Evolutionary conservation across 1,284 basidiomycete species (phyloP), one percentile per base, ranked within the genome.

Genomic region (Trametes pubescens): DNA sequence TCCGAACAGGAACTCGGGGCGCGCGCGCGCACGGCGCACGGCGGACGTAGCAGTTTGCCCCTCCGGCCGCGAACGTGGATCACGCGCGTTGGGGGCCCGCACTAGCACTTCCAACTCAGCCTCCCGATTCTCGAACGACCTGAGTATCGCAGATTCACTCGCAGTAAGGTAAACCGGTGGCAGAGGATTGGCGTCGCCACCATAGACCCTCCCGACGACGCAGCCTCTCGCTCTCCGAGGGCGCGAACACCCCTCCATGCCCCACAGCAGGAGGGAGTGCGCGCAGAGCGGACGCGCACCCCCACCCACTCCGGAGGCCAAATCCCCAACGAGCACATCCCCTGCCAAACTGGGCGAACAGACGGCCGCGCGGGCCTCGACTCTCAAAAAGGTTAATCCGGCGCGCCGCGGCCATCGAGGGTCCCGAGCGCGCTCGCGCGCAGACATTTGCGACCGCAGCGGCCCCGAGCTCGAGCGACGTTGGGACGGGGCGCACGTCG

Each of bases 361-460:
- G 8, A 8, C 29, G 29, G 29, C 29, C 4, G 29, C 29, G 29
- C 29, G 29, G 29, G 29, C 29, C 29, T 32, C 29, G 29, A 3
- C 29, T 32, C 29, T 32, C 29, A 32, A 8, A 32, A 14, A 37
- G 21, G 51, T 52, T 37, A 37, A 38, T 38, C 51, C 35, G 35
- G n/a, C 51, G 22, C 51, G 35, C 51, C 51, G 51, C 34, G 34
- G 32, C 34, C 44, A 57, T 56, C 40, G 38, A 44, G 24, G 53
- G 24, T 44, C 53, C 38, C 53, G 53, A 43, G 26, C 24, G 13
- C 18, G 18, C 9, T 4, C 26, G 13, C 43, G 29, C 40, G 18
- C 40, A 18, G 47, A 48, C n/a, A n/a, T n/a, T n/a, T 61, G 60
- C 60, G 60, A 61, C 38, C 47, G 60, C 60, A 56, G 26, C 60